Conservation (phyloP, 1,284 basidiomycete genomes). For the Pseudozyma flocculosa region DNA sequence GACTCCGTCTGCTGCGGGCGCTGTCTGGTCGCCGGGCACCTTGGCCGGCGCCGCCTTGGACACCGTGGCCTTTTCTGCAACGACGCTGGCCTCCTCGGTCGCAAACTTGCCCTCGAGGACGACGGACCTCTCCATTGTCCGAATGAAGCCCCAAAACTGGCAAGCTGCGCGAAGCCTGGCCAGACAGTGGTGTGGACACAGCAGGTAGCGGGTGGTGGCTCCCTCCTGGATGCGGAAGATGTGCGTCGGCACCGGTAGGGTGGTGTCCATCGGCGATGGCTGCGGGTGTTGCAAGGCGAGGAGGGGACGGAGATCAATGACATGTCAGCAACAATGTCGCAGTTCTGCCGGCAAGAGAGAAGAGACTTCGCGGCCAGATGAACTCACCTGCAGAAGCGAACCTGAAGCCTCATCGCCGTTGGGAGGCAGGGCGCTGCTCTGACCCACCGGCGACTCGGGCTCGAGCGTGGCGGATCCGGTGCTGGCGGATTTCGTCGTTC, state of each 20-base stretch:
- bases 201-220: conserved; percentile 43
- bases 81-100: conserved; percentile 23
- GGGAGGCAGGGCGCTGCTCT: neutral
- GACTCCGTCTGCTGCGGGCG: too few species aligned
- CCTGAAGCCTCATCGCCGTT: conserved; percentile 1
- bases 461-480: neutral
- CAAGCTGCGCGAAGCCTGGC: conserved; percentile 48
- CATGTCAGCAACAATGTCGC: too few species aligned
- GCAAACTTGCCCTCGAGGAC: conserved; percentile 53
- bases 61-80: neutral
- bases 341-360: too few species aligned
- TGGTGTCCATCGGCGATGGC: neutral
- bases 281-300: too few species aligned
- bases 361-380: too few species aligned
- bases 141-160: conserved; percentile 54
- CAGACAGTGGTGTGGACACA: conserved; percentile 55
- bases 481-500: neutral
- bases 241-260: conserved; percentile 52
- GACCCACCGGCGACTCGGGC: neutral
- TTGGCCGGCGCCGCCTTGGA: neutral
- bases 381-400: neutral
- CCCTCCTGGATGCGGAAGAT: conserved; percentile 54
- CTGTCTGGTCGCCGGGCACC: too few species aligned
- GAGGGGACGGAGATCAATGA: too few species aligned
- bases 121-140: conserved; percentile 52